Conservation (phyloP, 2,329 filamentous ascomycete genomes). For the Ophiocordyceps polyrhachis-furcata region DNA sequence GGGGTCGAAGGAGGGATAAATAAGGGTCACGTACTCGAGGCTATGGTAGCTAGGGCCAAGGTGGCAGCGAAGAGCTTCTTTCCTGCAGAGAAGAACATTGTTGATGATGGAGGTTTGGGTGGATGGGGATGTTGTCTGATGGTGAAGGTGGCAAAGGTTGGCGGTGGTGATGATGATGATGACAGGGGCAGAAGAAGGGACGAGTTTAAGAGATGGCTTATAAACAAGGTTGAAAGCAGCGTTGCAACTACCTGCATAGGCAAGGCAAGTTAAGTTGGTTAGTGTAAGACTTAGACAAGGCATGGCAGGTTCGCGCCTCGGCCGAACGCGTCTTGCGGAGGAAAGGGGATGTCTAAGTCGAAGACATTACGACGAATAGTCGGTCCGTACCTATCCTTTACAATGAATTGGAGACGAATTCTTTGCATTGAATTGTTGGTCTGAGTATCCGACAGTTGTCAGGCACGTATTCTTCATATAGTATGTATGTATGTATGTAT, state of each 20-base stretch:
- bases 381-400: no score
- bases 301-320: no score
- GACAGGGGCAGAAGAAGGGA: background rate
- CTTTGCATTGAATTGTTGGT: no score
- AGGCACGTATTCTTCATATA: background rate
- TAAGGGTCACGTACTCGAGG: conserved; percentile 1
- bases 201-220: no score
- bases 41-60: conserved; percentile 4
- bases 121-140: background rate
- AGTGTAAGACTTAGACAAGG: no score
- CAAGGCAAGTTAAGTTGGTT: no score
- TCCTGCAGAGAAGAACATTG: background rate
- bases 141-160: background rate
- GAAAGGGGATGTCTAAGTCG: no score
- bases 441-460: background rate
- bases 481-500: background rate
- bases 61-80: conserved; percentile 5
- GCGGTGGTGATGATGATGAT: background rate
- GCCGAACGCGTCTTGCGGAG: no score
- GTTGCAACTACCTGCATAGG: no score
- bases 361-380: no score
- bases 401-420: no score
- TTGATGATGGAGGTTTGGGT: background rate
- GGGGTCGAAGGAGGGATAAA: background rate
- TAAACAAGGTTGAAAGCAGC: no score